Percentiles rank a stretch among this genome's conserved stretches.
Evolutionary conservation across 1,284 basidiomycete species (phyloP).

Genomic region (Ceratobasidium sp.): DNA sequence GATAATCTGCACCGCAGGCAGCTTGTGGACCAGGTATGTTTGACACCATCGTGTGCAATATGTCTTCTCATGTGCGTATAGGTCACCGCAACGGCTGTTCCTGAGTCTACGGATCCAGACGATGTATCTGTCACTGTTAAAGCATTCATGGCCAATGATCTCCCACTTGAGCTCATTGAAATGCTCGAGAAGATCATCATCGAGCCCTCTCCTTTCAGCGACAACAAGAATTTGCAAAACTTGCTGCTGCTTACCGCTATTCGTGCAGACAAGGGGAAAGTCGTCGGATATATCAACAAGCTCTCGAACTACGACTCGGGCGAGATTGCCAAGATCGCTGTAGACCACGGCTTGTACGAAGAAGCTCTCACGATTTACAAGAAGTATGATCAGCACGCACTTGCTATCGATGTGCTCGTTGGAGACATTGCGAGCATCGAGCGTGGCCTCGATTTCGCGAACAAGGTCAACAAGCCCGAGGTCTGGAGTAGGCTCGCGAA

Average conservation of each 20-base stretch:
- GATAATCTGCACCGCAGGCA: conserved; percentile 94
- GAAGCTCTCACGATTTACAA: conserved; percentile 97
- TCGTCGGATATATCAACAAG: conserved; percentile 98
- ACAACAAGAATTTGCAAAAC: conserved; percentile 96
- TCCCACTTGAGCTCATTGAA: conserved; percentile 97
- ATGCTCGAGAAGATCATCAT: conserved; percentile 98
- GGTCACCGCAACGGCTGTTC: conserved; percentile 93
- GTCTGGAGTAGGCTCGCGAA: conserved; percentile 98
- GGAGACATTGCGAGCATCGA: conserved; percentile 99
- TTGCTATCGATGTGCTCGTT: conserved; percentile 97
- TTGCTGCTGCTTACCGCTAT: conserved; percentile 95
- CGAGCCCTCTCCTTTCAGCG: conserved; percentile 96
- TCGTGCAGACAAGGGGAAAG: conserved; percentile 98
- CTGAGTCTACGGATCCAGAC: conserved; percentile 97
- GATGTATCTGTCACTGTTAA: conserved; percentile 99
- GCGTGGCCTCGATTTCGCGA: conserved; percentile 94
- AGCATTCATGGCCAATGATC: conserved; percentile 96
- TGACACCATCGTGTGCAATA: neutral
- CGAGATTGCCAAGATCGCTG: conserved; percentile 97
- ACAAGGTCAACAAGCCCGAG: conserved; percentile 95
- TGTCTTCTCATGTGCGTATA: conserved; percentile 47
- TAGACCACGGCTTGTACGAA: conserved; percentile 94
- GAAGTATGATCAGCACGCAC: conserved; percentile 91
- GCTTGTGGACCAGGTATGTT: conserved; percentile 88
- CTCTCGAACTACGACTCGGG: conserved; percentile 93